A percentile compares a stretch with the other conserved stretches of the same genome.
phyloP scores from a whole-genome alignment of 306 rosid species.

The Cicer bijugum region DNA sequence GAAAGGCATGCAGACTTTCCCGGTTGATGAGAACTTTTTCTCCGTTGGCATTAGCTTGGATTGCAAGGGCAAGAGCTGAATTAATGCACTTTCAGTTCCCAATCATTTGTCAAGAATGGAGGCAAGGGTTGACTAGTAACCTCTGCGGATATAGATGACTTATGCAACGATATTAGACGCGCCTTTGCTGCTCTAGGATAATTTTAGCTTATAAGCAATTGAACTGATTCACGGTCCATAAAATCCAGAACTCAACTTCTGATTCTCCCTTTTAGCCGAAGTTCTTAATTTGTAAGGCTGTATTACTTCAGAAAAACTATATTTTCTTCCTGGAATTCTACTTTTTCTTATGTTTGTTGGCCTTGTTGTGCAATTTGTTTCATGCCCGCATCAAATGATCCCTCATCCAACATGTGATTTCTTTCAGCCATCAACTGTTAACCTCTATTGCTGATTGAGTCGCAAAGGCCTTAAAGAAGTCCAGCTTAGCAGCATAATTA shows the following conservation, averaged over 20 bases:
- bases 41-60: neutral
- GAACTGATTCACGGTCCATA: neutral
- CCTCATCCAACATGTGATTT: neutral
- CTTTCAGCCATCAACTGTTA: neutral
- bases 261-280: neutral
- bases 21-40: neutral
- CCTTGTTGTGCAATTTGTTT: neutral
- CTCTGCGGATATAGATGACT: neutral
- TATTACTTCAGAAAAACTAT: neutral
- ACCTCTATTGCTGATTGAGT: neutral
- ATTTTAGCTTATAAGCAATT: neutral
- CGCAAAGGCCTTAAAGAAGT: neutral
- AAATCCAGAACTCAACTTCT: neutral
- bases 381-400: neutral
- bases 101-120: neutral
- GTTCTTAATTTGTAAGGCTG: neutral
- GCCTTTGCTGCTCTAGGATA: neutral
- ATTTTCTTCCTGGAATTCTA: neutral
- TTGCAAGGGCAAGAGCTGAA: conserved; percentile 5
- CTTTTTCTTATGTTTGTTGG: neutral
- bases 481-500: neutral
- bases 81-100: neutral
- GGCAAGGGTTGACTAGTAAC: neutral
- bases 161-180: neutral
- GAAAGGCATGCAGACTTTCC: neutral